Conservation (phyloP, 805 yeast genomes). For the Cyberlindnera samutprakarnensis region DNA sequence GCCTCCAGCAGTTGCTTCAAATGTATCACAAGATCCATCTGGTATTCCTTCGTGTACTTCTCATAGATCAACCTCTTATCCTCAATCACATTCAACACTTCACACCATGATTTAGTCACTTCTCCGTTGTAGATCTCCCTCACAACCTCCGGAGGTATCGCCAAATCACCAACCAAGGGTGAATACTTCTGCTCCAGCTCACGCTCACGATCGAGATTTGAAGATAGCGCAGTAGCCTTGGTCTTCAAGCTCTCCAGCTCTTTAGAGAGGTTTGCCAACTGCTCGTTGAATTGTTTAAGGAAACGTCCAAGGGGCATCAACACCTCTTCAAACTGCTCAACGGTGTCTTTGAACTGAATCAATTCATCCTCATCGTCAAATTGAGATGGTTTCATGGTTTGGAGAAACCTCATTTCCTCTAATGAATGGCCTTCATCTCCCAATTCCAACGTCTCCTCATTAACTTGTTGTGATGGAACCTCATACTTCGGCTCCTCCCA, state of each 20-base stretch:
- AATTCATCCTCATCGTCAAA: slow-evolving; percentile 5
- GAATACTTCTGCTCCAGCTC: slow-evolving; percentile 45
- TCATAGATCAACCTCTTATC: slow-evolving; percentile 53
- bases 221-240: slow-evolving; percentile 41
- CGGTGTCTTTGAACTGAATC: slow-evolving; percentile 10
- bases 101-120: slow-evolving; percentile 54
- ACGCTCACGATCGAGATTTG: slow-evolving; percentile 40
- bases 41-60: slow-evolving; percentile 25
- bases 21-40: slow-evolving; percentile 14
- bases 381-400: not conserved
- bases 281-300: slow-evolving; percentile 48
- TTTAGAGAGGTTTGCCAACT: slow-evolving; percentile 45
- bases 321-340: slow-evolving; percentile 18
- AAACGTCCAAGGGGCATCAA: slow-evolving; percentile 45
- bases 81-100: slow-evolving; percentile 46
- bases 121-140: slow-evolving; percentile 50
- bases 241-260: slow-evolving; percentile 57
- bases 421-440: slow-evolving; percentile 9
- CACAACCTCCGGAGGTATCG: slow-evolving; percentile 69
- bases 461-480: not conserved
- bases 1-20: slow-evolving; percentile 33
- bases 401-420: slow-evolving; percentile 13
- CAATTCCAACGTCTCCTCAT: not conserved
- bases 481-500: not conserved
- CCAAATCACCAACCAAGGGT: slow-evolving; percentile 68